phyloP scores from a whole-genome alignment of 2,329 filamentous ascomycete genomes.

The Arthrobotrys pseudoclavata region DNA sequence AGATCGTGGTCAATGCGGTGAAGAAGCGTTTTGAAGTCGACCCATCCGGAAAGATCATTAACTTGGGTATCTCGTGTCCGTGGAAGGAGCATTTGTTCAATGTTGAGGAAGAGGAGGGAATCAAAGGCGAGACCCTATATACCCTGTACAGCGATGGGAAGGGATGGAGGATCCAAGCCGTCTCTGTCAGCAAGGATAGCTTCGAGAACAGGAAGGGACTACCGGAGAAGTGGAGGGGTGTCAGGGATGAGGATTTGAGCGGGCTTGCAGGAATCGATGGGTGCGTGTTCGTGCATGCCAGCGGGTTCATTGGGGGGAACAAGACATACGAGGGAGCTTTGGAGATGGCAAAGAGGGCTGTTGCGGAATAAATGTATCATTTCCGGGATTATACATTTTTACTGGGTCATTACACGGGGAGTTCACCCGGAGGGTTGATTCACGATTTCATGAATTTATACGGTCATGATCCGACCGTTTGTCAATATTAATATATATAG shows the following conservation, averaged over 20 bases:
- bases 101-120: constrained; percentile 76
- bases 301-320: constrained; percentile 96
- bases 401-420: neutral
- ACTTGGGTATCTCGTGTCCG: constrained; percentile 84
- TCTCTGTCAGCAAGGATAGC: constrained; percentile 85
- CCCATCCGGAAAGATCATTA: constrained; percentile 81
- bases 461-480: constrained; percentile 3
- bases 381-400: neutral
- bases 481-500: constrained; percentile 20
- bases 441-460: constrained; percentile 3
- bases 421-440: neutral
- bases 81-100: constrained; percentile 98
- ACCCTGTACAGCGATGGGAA: constrained; percentile 88
- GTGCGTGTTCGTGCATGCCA: constrained; percentile 91
- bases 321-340: constrained; percentile 89
- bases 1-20: constrained; percentile 82
- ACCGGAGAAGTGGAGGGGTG: constrained; percentile 90
- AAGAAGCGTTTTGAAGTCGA: constrained; percentile 77
- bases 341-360: constrained; percentile 84
- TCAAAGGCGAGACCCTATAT: constrained; percentile 75
- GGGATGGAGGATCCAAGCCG: constrained; percentile 91
- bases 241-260: constrained; percentile 87
- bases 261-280: constrained; percentile 77
- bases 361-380: constrained; percentile 66
- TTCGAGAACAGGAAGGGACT: constrained; percentile 93